Evolutionary conservation across 2,329 filamentous ascomycete genomes (phyloP).

Genomic region (Bipolaris zeicola): DNA sequence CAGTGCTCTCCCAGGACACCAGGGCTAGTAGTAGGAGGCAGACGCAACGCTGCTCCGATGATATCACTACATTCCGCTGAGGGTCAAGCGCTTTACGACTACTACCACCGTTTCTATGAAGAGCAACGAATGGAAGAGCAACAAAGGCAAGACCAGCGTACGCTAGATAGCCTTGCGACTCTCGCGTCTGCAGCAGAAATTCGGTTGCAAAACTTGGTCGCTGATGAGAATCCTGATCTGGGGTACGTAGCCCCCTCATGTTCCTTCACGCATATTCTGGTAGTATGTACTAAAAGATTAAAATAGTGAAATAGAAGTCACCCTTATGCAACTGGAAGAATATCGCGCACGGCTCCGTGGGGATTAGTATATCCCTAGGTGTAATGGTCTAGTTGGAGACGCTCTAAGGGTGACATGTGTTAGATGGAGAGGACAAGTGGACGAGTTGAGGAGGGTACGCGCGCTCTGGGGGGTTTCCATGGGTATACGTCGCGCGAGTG

Average conservation of each 20-base stretch:
- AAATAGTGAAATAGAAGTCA: neutral
- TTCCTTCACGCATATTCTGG: neutral
- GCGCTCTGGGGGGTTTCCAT: neutral
- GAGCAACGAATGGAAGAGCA: neutral
- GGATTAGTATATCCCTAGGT: neutral
- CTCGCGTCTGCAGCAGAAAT: neutral
- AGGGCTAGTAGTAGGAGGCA: neutral
- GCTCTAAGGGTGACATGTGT: neutral
- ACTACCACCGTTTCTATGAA: too few species aligned
- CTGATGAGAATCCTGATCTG: neutral
- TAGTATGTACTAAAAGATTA: neutral
- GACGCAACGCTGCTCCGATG: slow-evolving; percentile 3
- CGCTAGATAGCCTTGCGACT: neutral
- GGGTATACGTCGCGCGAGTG: neutral
- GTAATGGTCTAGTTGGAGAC: neutral
- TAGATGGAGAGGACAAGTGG: neutral
- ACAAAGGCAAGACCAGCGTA: neutral
- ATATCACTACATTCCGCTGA: neutral
- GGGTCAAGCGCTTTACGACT: too few species aligned
- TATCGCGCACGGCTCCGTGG: neutral
- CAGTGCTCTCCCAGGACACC: neutral
- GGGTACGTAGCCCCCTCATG: neutral
- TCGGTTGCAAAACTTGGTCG: neutral
- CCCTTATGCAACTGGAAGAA: neutral
- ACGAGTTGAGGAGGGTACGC: neutral